These are phyloP conservation scores for Notholithocarpus densiflorus DNA, from an alignment of 306 rosid genomes.

Conservation along the genomic window DNA sequence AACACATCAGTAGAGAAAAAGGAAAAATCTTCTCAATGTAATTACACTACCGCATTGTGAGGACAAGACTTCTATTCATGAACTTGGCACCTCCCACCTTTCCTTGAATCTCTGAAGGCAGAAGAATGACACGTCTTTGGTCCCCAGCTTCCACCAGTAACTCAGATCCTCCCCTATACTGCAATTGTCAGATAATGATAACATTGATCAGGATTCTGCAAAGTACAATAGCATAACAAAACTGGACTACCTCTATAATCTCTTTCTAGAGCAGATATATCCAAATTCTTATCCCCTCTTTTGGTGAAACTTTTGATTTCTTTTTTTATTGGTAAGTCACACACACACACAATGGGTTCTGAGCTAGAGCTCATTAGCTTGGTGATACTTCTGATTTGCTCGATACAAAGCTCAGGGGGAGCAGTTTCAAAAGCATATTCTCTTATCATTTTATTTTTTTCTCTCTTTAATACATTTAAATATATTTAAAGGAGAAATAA, in stretches of 20 bases:
- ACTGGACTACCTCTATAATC: not conserved
- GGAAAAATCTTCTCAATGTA: not conserved
- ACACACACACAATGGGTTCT: too few species aligned
- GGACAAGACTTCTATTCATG: constrained; percentile 63
- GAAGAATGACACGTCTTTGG: constrained; percentile 79
- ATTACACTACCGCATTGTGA: constrained; percentile 51
- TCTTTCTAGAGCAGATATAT: not conserved
- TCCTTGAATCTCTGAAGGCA: constrained; percentile 82
- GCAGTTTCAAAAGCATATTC: not conserved
- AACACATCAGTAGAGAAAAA: constrained; percentile 7
- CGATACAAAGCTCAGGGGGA: not conserved
- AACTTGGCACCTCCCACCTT: constrained; percentile 96
- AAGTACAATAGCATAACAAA: not conserved
- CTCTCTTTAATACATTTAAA: not conserved
- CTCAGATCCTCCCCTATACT: constrained; percentile 95
- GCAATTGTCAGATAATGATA: constrained; percentile 25
- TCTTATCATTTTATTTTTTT: not conserved
- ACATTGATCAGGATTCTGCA: constrained; percentile 5
- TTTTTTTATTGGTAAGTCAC: too few species aligned
- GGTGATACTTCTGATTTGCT: not conserved
- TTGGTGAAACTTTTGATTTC: not conserved
- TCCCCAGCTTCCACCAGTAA: constrained; percentile 97
- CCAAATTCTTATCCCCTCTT: not conserved
- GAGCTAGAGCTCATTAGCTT: not conserved
- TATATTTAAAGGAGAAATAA: not conserved